Evolutionary conservation across 2,329 filamentous ascomycete species (phyloP), one percentile per base, ranked within the genome.

Genomic region (Camillea tinctor): DNA sequence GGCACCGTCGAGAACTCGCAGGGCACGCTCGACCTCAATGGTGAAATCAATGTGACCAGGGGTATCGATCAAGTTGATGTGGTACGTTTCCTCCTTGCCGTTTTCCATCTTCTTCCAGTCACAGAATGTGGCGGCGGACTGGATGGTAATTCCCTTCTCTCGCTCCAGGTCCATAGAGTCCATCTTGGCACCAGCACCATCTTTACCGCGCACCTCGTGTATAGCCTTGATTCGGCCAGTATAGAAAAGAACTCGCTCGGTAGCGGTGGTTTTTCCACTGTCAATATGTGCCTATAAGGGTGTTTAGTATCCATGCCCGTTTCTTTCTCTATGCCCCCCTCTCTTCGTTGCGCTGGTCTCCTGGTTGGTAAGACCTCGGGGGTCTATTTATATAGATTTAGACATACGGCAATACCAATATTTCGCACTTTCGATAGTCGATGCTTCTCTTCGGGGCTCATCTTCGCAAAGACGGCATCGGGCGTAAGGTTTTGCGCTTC

Each of bases 41-140:
- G 95, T 99, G 74, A 99, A 99, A 76, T 99, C 95, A 72, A 99
- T 98, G 79, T 99, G 95, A 50, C 95, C 95, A 3, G 95, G 95
- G 0, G 95, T 99, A 76, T 99, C 95, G 73, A 99, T 99, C 82
- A 99, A 82, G 79, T 99, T 99, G 82, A 99, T 88, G 76, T 99
- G 94, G 78, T 96, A 99, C 69, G 88, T 92, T 77, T 96, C 88
- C 56, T 97, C 92, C 73, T 91, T 86, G 67, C 90, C 91, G 65
- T 94, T 80, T 70, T 92, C 88, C 76, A 86, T 88, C 81, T 96
- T 97, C 67, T 90, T 80, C 95, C 95, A 99, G 78, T 99, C 93
- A 77, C 92, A 96, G 76, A 97, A 99, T 0, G 95, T 99, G 22
- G 95, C 95, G 11, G 95, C 95, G 68, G 94, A 98, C 77, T 99